Conservation (phyloP, 2,329 filamentous ascomycete genomes). For the Xylaria sp. region DNA sequence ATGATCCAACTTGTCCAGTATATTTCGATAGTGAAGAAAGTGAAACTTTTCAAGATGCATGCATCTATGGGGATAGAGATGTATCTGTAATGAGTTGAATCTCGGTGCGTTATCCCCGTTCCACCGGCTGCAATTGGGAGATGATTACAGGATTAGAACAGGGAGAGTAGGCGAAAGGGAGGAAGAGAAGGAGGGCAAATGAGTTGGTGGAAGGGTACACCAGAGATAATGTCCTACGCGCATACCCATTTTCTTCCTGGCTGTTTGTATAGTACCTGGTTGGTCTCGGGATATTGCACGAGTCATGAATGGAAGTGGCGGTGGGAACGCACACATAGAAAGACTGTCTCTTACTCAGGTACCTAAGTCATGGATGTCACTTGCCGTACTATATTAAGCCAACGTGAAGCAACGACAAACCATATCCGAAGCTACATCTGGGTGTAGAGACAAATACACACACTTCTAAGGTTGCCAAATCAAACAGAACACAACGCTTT, state of each 20-base stretch:
- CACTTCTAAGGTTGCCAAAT: not conserved
- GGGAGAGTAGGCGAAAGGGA: no score
- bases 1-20: not conserved
- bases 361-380: not conserved
- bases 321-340: no score
- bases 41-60: not conserved
- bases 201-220: not conserved
- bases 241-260: not conserved
- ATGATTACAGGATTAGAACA: not conserved
- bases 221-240: no score
- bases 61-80: not conserved
- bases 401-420: not conserved
- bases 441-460: not conserved
- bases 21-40: not conserved
- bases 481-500: not conserved
- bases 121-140: not conserved
- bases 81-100: not conserved
- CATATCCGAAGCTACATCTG: no score
- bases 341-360: not conserved
- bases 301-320: no score
- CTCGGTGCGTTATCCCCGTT: not conserved
- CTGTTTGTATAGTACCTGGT: conserved; percentile 3
- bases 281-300: not conserved
- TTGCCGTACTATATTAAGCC: not conserved
- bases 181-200: not conserved